Percentiles rank a stretch among this genome's conserved stretches.
Evolutionary conservation across 495 filamentous ascomycete species (phyloP).

Genomic region (Talaromyces ruber): DNA sequence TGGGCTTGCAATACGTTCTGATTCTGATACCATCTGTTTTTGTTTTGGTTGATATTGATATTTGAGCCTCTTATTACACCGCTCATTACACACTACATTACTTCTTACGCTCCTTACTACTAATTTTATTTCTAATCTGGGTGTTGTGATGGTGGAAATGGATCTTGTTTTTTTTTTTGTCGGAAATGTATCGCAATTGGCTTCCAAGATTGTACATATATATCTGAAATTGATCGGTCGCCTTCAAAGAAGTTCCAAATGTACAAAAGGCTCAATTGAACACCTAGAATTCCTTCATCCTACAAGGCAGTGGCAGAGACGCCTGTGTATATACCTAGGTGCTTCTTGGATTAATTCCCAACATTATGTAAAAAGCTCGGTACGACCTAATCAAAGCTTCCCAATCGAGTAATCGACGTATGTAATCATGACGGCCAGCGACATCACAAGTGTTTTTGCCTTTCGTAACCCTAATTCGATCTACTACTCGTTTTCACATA

Average conservation of each 20-base stretch:
- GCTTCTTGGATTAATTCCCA: too few species aligned
- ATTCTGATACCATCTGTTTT: slow-evolving; percentile 6
- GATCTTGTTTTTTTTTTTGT: background rate
- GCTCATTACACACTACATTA: background rate
- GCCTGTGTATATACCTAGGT: too few species aligned
- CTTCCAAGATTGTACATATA: background rate
- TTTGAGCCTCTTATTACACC: slow-evolving; percentile 9
- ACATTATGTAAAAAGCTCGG: background rate
- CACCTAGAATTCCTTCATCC: too few species aligned
- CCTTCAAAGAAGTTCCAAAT: too few species aligned
- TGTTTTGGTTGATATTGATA: background rate
- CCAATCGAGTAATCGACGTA: background rate
- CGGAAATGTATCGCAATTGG: background rate
- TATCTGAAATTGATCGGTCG: background rate
- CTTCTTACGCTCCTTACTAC: background rate
- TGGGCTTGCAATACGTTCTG: background rate
- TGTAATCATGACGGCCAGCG: background rate
- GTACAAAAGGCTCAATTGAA: too few species aligned
- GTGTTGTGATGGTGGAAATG: background rate
- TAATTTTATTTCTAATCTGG: background rate
- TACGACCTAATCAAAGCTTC: background rate
- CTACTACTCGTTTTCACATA: too few species aligned
- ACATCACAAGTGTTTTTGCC: background rate
- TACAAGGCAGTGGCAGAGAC: too few species aligned
- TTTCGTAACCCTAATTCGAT: background rate